phyloP scores from a whole-genome alignment of 768 basidiomycete genomes.

The Russula dissimulans region DNA sequence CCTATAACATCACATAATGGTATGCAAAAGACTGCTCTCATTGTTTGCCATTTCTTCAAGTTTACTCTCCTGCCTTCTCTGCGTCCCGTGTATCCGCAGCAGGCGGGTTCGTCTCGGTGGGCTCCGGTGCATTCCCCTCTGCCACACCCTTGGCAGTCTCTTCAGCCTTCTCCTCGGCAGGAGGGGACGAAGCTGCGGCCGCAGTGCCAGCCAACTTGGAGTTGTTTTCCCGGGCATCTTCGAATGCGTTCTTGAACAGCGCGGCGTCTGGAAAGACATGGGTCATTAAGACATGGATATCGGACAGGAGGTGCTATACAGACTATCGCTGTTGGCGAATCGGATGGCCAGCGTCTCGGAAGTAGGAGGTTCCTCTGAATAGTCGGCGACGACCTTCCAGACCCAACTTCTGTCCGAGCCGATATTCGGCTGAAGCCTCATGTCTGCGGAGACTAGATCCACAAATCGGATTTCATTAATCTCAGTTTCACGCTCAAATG shows the following conservation, averaged over 20 bases:
- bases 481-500: not conserved
- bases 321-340: conserved; percentile 94
- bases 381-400: conserved; percentile 95
- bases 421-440: conserved; percentile 94
- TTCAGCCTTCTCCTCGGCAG: conserved; percentile 27
- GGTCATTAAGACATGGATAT: not conserved
- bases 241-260: conserved; percentile 85
- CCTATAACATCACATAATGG: conserved; percentile 12
- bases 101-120: conserved; percentile 19
- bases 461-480: not conserved
- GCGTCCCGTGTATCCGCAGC: conserved; percentile 25
- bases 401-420: conserved; percentile 99
- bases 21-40: conserved; percentile 16
- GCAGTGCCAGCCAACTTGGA: conserved; percentile 23
- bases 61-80: conserved; percentile 30
- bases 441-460: conserved; percentile 67
- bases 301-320: conserved; percentile 26
- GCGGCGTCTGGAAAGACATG: conserved; percentile 49
- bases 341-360: conserved; percentile 96
- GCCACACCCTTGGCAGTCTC: conserved; percentile 25
- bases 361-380: conserved; percentile 81
- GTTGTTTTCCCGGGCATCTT: conserved; percentile 71
- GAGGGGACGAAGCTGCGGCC: conserved; percentile 24
- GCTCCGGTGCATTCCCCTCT: conserved; percentile 22
- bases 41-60: not conserved